Evolutionary conservation across 140 eudicot species (phyloP).

Genomic region (Artemisia princeps): DNA sequence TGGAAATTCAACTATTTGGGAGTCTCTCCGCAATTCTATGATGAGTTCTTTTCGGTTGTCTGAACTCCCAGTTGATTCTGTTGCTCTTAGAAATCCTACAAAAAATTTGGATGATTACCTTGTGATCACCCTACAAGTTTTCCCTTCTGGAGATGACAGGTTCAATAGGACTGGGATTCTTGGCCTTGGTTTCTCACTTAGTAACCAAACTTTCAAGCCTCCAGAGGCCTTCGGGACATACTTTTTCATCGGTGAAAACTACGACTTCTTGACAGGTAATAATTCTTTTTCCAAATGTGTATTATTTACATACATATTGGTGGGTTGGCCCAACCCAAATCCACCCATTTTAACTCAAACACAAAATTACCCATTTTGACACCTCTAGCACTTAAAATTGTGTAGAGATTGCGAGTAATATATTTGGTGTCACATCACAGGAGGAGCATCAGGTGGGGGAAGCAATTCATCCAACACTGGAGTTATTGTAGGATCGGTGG

Average conservation of each 20-base stretch:
- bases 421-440: no score
- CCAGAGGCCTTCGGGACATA: constrained; percentile 52
- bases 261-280: constrained; percentile 56
- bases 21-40: constrained; percentile 31
- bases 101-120: constrained; percentile 53
- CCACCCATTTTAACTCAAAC: no score
- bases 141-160: constrained; percentile 51
- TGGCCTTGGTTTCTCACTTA: constrained; percentile 47
- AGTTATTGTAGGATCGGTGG: constrained; percentile 52
- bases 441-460: constrained; percentile 27
- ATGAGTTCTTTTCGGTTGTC: constrained; percentile 18
- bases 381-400: background rate
- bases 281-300: background rate
- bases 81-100: constrained; percentile 50
- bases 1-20: constrained; percentile 37
- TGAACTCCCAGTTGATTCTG: constrained; percentile 65
- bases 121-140: constrained; percentile 39
- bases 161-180: constrained; percentile 58
- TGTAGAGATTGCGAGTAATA: no score
- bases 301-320: no score
- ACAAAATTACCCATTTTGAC: no score
- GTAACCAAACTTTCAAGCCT: constrained; percentile 79
- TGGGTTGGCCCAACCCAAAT: no score
- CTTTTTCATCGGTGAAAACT: constrained; percentile 45
- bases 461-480: constrained; percentile 40